phyloP scores from a whole-genome alignment of 1,284 basidiomycete genomes.

The Xerocomus amazonicus region DNA sequence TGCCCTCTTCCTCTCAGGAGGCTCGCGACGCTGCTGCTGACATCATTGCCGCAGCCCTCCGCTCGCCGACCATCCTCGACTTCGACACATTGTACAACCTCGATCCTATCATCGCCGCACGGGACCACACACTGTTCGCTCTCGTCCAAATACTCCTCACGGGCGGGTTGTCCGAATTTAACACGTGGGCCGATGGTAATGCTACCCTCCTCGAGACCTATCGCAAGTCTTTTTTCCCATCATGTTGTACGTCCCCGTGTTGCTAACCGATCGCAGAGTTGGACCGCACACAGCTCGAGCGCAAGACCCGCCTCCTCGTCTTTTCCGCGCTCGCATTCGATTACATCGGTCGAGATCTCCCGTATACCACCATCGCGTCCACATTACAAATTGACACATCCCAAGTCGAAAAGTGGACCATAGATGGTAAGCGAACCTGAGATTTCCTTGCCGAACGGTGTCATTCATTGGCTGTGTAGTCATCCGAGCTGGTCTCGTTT shows the following conservation, averaged over 20 bases:
- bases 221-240: conserved; percentile 42
- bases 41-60: conserved; percentile 63
- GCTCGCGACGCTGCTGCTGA: conserved; percentile 56
- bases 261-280: conserved; percentile 38
- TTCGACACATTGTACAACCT: conserved; percentile 80
- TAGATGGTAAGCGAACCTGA: conserved; percentile 61
- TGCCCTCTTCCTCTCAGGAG: conserved; percentile 50
- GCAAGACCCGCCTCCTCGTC: conserved; percentile 80
- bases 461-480: conserved; percentile 44
- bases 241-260: background rate
- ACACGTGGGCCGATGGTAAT: conserved; percentile 60
- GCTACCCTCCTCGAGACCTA: conserved; percentile 52
- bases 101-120: conserved; percentile 67
- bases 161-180: conserved; percentile 62
- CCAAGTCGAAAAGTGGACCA: conserved; percentile 88
- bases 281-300: conserved; percentile 57
- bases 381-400: conserved; percentile 63
- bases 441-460: background rate
- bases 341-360: conserved; percentile 71
- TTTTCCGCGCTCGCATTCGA: conserved; percentile 77
- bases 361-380: conserved; percentile 72
- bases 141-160: conserved; percentile 73
- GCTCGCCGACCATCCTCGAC: conserved; percentile 70
- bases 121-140: conserved; percentile 63
- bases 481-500: conserved; percentile 79